Conservation (phyloP, 2,329 filamentous ascomycete species). For the Zymoseptoria brevis region DNA sequence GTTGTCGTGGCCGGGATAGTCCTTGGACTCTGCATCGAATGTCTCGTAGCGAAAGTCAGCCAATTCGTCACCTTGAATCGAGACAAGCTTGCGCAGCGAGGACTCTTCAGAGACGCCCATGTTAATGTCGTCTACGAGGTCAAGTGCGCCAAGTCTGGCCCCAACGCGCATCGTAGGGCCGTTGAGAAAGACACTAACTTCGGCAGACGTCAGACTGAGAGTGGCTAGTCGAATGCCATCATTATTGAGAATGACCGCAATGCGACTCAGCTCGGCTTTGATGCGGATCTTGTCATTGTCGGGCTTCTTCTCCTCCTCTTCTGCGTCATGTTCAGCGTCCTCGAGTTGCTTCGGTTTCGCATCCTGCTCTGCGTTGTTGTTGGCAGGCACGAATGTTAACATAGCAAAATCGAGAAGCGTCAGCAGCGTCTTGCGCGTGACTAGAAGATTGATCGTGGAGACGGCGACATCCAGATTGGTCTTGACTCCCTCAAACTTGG, state of each 20-base stretch:
- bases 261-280: constrained; percentile 87
- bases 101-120: constrained; percentile 77
- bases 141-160: constrained; percentile 78
- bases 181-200: constrained; percentile 80
- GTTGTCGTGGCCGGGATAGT: constrained; percentile 90
- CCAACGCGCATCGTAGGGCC: constrained; percentile 82
- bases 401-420: constrained; percentile 92
- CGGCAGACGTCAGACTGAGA: constrained; percentile 81
- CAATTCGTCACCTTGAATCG: constrained; percentile 90
- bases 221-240: constrained; percentile 93
- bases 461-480: constrained; percentile 86
- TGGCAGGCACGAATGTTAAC: constrained; percentile 64
- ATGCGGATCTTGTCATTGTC: constrained; percentile 71
- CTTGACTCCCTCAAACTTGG: constrained; percentile 84
- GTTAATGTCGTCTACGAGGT: constrained; percentile 87
- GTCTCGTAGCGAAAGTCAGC: constrained; percentile 98
- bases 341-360: constrained; percentile 13
- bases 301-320: constrained; percentile 35
- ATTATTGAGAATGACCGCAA: constrained; percentile 91
- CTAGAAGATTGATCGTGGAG: constrained; percentile 91
- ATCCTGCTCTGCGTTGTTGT: constrained; percentile 12
- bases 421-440: constrained; percentile 85
- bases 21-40: constrained; percentile 66
- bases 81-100: constrained; percentile 74
- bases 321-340: constrained; percentile 25